Evolutionary conservation across 495 filamentous ascomycete species (phyloP), one percentile per base, ranked within the genome.

Genomic region (Hypomontagnella monticulosa): DNA sequence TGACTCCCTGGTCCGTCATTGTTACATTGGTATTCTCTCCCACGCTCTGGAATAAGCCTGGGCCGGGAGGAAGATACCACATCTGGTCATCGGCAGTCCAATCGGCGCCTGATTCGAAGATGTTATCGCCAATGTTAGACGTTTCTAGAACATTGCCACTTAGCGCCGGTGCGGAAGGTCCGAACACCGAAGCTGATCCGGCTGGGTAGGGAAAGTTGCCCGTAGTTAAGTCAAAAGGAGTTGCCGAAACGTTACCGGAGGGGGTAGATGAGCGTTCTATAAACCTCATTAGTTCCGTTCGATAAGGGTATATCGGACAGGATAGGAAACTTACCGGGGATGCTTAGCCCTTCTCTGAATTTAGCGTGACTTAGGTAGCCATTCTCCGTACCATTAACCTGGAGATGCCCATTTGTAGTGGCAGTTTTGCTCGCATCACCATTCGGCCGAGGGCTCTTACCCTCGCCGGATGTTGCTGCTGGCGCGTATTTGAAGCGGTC

Each of bases 401-500:
- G 59, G 12, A 60, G 33, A 23, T 73, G 71, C 4, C 75, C 74
- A 37, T 77, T 78, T 12, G 61, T 49, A 16, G 57, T 69, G 4
- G 43, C 38, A 20, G 54, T 61, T 36, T 74, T 73, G 23, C 52
- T 38, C 2, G 38, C 1, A 33, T 79, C 73, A 12, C 65, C 67
- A 42, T 75, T 73, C 8, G 67, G 53, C 11, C 61, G 67, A 19
- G 79, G 76, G 23, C 76, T 78, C 57, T 73, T 72, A 32, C 77
- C 77, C 37, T 81, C 78, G 11, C 62, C 61, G 9, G 75, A 68
- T 11, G 59, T 55, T 19, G 75, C 33, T 7, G 77, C 75, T 30
- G 81, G 80, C 0, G 83, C 83, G 66, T 83, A 87, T 46, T 93
- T 86, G 71, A 94, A 94, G 11, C 90, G 84, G 50, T 86, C 87